Conservation (phyloP, 139 green algal genomes). For the Chara braunii region DNA sequence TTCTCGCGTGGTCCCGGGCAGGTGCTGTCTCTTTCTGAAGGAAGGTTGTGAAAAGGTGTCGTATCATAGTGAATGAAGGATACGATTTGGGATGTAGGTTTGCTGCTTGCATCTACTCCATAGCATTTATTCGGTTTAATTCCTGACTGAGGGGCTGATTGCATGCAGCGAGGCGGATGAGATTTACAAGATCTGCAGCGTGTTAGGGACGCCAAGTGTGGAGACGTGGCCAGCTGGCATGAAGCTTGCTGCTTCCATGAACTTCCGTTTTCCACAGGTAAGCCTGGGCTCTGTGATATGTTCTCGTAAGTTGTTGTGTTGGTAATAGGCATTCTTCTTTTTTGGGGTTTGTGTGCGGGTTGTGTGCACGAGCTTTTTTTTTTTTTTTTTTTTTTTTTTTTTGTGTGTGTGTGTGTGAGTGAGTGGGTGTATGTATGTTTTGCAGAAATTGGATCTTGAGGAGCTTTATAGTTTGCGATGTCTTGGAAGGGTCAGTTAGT, state of each 20-base stretch:
- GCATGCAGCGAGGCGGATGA: slow-evolving; percentile 69
- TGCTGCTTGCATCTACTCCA: neutral
- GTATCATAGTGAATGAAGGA: too few relatives aligned
- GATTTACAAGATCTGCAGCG: slow-evolving; percentile 84
- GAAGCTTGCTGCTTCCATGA: slow-evolving; percentile 70
- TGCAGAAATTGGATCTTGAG: too few relatives aligned
- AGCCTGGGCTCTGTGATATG: neutral
- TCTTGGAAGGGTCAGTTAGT: too few relatives aligned
- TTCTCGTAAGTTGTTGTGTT: neutral
- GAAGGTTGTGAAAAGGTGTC: too few relatives aligned
- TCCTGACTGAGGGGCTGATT: slow-evolving; percentile 14
- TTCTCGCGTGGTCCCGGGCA: too few relatives aligned
- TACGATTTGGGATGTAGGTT: too few relatives aligned
- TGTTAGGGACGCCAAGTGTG: slow-evolving; percentile 76
- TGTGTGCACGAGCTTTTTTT: neutral
- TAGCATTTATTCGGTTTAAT: slow-evolving; percentile 3
- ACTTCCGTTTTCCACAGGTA: slow-evolving; percentile 65
- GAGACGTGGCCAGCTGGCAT: slow-evolving; percentile 78
- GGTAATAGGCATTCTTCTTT: neutral
- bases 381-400: slow-evolving; percentile 6
- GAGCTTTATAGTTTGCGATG: too few relatives aligned
- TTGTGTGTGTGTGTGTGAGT: slow-evolving; percentile 20
- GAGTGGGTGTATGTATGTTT: too few relatives aligned
- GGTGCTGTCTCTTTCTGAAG: too few relatives aligned
- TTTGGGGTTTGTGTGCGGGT: neutral